Percentiles rank a stretch among this genome's conserved stretches.
phyloP scores from a whole-genome alignment of 768 basidiomycete genomes.

The Chalciporus chontae region DNA sequence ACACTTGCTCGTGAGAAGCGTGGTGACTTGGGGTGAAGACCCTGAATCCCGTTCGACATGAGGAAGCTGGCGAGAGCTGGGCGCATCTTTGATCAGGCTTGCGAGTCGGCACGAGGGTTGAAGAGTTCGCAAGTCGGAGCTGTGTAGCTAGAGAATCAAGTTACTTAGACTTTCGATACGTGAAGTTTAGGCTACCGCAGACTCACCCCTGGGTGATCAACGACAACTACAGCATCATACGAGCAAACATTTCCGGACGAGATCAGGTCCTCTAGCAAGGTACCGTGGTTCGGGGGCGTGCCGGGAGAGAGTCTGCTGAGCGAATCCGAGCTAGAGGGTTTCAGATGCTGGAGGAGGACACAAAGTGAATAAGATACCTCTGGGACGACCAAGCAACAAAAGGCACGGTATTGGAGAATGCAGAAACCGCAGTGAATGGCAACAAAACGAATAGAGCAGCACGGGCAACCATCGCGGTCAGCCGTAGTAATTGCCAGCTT shows the following conservation, averaged over 20 bases:
- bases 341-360: not conserved
- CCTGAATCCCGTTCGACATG: constrained; percentile 41
- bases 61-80: constrained; percentile 59
- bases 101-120: constrained; percentile 49
- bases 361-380: constrained; percentile 36
- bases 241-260: constrained; percentile 49
- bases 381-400: constrained; percentile 71
- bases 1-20: constrained; percentile 50
- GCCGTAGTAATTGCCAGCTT: no score
- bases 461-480: constrained; percentile 40
- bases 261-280: constrained; percentile 45
- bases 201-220: constrained; percentile 73
- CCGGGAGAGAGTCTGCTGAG: constrained; percentile 42
- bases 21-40: constrained; percentile 36
- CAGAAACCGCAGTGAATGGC: constrained; percentile 40
- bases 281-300: constrained; percentile 25
- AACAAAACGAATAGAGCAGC: constrained; percentile 44
- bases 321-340: constrained; percentile 41
- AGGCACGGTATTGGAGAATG: constrained; percentile 62
- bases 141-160: constrained; percentile 51
- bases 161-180: not conserved
- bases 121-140: constrained; percentile 69
- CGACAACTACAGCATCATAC: constrained; percentile 62
- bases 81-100: constrained; percentile 43
- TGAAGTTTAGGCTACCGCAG: not conserved